Evolutionary conservation across 805 yeast genomes (phyloP), one percentile per base, ranked within the genome.

Genomic region (Suhomyces tanzawaensis): DNA sequence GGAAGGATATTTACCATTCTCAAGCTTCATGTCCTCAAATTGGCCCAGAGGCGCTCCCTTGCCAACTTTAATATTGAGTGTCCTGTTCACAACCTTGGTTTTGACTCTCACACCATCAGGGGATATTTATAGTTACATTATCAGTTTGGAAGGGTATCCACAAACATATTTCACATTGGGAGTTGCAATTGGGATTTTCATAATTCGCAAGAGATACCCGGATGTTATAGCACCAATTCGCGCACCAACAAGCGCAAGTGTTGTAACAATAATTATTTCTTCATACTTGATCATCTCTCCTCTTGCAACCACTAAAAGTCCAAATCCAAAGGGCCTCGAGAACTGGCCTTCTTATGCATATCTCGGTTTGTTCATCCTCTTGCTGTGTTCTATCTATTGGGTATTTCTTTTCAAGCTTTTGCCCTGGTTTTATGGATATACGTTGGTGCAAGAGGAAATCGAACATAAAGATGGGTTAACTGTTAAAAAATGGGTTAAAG

Each of bases 1-100:
- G 40, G 85, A 79, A 47, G 85, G 85, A 0, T 76, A 67, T 40
- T 50, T 79, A 11, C 87, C 87, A 7, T 75, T 64, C 39, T 70
- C 81, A 3, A 51, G 48, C 16, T 46, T 62, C 22, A 62, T 79
- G 72, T 77, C 83, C 0, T 70, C 77, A 5, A 79, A 79, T 45
- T 67, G 71, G 66, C 81, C 81, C 1, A 60, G 55, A 41, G 75
- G 74, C 15, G 77, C 82, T 1, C 85, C 87, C 2, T 52, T 80
- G 16, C 74, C 74, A 13, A 62, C 81, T 0, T 54, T 80, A 19
- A 14, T 66, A 3, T 57, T 77, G 34, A 74, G 79, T 35, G 55
- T 71, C 12, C 23, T 52, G 3, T 57, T 75, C 3, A 62, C 79
- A 1, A 62, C 71, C 0, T 27, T 60, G 4, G 63, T 75, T 26